phyloP scores from a whole-genome alignment of 805 yeast genomes.

The Tetrapisispora iriomotensis region DNA sequence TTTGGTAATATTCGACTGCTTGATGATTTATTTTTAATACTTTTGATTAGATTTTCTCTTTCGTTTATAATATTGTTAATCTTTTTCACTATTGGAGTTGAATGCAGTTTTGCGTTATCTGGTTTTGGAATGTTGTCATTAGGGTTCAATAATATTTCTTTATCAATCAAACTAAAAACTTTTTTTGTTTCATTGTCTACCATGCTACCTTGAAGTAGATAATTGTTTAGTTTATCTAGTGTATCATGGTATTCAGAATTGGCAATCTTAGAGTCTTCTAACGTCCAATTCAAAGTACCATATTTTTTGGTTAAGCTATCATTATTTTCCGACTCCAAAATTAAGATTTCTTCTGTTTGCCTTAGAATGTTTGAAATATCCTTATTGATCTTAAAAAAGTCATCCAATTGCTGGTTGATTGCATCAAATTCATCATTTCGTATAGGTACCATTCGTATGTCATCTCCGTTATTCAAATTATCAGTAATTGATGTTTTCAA shows the following conservation, averaged over 20 bases:
- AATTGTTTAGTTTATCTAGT: slow-evolving; percentile 37
- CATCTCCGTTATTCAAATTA: slow-evolving; percentile 50
- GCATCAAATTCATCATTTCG: slow-evolving; percentile 50
- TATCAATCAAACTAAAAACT: slow-evolving; percentile 41
- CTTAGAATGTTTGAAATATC: slow-evolving; percentile 21
- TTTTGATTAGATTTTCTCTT: slow-evolving; percentile 26
- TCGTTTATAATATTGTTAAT: slow-evolving; percentile 28
- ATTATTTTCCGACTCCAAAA: slow-evolving; percentile 48
- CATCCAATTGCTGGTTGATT: slow-evolving; percentile 43
- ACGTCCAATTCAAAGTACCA: slow-evolving; percentile 47
- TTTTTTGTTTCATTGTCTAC: slow-evolving; percentile 49
- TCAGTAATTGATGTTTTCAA: too few species aligned
- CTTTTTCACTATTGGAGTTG: slow-evolving; percentile 30
- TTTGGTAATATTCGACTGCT: slow-evolving; percentile 44
- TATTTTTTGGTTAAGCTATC: slow-evolving; percentile 37
- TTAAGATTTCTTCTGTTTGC: slow-evolving; percentile 38
- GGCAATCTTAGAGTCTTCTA: slow-evolving; percentile 39
- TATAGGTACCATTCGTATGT: slow-evolving; percentile 29
- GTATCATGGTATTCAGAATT: slow-evolving; percentile 32
- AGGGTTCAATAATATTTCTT: slow-evolving; percentile 27
- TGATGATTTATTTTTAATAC: slow-evolving; percentile 36
- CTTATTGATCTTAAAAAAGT: slow-evolving; percentile 37
- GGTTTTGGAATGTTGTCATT: not conserved
- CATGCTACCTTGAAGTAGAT: slow-evolving; percentile 44
- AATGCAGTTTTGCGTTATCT: too few species aligned